phyloP scores from a whole-genome alignment of 1,284 basidiomycete genomes.

The Ceratobasidium sp. region DNA sequence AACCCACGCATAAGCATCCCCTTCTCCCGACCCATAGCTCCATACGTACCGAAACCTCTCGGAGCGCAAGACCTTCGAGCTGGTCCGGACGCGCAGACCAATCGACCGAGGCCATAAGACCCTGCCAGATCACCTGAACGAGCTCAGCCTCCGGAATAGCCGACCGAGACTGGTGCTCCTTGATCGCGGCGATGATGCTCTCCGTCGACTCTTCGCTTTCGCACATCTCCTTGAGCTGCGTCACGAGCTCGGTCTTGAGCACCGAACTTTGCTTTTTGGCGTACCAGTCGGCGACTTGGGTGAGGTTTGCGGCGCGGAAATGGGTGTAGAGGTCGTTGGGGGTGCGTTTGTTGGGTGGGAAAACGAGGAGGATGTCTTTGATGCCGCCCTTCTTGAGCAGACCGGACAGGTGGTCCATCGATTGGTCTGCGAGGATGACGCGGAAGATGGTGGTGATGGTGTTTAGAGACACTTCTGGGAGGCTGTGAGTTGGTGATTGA shows the following conservation, averaged over 20 bases:
- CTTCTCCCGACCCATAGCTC: not conserved
- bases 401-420: slow-evolving; percentile 87
- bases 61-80: slow-evolving; percentile 85
- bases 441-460: slow-evolving; percentile 87
- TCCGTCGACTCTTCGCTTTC: slow-evolving; percentile 72
- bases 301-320: slow-evolving; percentile 84
- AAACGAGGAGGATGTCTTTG: slow-evolving; percentile 89
- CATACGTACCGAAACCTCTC: slow-evolving; percentile 64
- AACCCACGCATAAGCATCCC: slow-evolving; percentile 2
- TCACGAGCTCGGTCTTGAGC: slow-evolving; percentile 76
- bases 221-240: slow-evolving; percentile 72
- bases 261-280: slow-evolving; percentile 86
- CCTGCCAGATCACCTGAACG: slow-evolving; percentile 91
- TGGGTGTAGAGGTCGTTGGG: slow-evolving; percentile 83
- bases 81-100: slow-evolving; percentile 91
- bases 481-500: not conserved
- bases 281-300: slow-evolving; percentile 91
- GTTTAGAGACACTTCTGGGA: slow-evolving; percentile 78
- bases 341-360: slow-evolving; percentile 86
- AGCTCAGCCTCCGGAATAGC: slow-evolving; percentile 85
- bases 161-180: slow-evolving; percentile 60
- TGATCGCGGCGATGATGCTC: slow-evolving; percentile 83
- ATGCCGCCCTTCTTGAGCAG: slow-evolving; percentile 86
- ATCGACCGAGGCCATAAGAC: slow-evolving; percentile 88
- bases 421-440: slow-evolving; percentile 82